phyloP scores from a whole-genome alignment of 768 basidiomycete genomes.

The Sutorius australiensis region DNA sequence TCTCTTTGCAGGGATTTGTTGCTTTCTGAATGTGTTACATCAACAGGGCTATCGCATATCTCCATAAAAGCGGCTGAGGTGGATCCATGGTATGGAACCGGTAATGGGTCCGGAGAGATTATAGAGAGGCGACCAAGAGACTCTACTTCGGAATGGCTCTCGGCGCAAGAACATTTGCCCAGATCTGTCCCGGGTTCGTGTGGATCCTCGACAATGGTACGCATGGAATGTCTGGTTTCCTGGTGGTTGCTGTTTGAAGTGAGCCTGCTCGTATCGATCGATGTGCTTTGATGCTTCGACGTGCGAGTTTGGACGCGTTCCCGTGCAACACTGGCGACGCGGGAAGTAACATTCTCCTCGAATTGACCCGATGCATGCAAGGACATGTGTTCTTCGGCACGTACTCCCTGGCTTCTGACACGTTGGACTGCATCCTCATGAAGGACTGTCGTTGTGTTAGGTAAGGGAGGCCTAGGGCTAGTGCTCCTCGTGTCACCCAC shows the following conservation, averaged over 20 bases:
- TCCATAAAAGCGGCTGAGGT: slow-evolving; percentile 29
- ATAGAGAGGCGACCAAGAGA: slow-evolving; percentile 27
- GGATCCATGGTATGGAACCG: slow-evolving; percentile 43
- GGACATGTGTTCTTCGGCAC: slow-evolving; percentile 17
- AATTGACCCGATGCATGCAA: slow-evolving; percentile 8
- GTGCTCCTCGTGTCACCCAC: slow-evolving; percentile 2
- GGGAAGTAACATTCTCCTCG: slow-evolving; percentile 15
- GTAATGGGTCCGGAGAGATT: slow-evolving; percentile 41
- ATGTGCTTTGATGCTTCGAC: slow-evolving; percentile 13
- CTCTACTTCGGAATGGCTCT: slow-evolving; percentile 23
- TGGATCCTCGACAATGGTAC: slow-evolving; percentile 27
- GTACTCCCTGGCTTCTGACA: slow-evolving; percentile 11
- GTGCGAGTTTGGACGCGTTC: slow-evolving; percentile 14
- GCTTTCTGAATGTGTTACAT: slow-evolving; percentile 10
- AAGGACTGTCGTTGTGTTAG: slow-evolving; percentile 8
- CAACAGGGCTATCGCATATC: slow-evolving; percentile 34
- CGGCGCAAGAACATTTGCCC: slow-evolving; percentile 13
- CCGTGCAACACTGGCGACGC: slow-evolving; percentile 1
- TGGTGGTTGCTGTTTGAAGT: slow-evolving; percentile 13
- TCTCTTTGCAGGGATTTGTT: slow-evolving; percentile 15
- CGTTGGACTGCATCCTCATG: slow-evolving; percentile 11
- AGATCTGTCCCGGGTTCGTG: slow-evolving; percentile 19
- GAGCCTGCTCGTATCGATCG: slow-evolving; percentile 16
- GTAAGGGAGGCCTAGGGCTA: slow-evolving; percentile 8
- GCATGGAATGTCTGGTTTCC: slow-evolving; percentile 28